Evolutionary conservation across 148 eudicot species (phyloP), one percentile per base, ranked within the genome.

Genomic region (Vaccinium vitisidaea): DNA sequence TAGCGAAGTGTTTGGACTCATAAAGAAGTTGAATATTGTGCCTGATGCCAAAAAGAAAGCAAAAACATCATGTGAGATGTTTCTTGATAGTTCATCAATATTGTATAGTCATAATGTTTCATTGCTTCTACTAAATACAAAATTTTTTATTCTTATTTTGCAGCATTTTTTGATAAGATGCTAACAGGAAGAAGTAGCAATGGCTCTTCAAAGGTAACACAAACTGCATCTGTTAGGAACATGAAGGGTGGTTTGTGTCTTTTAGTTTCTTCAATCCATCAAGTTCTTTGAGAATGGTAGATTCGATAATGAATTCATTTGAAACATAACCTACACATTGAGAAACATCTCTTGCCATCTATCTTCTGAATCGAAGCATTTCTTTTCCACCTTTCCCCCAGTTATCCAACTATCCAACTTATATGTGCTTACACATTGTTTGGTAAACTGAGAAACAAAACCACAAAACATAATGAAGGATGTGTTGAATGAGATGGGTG

Each of bases 1-100:
- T 25, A 91, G 92, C 80, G 94, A 93, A 91, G 96, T 93, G 58
- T 89, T 94, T 87, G 93, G 93, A 59, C 93, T 93, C 75, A 92
- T 95, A 87, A 95, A 92, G 90, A 93, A 97, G 93, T 84, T 95
- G n/a, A 97, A 95, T 86, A 84, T 83, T 48, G 84, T 73, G n/a
- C 88, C 94, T 70, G 93, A 92, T 55, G 75, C 92, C 19, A 93
- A 88, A 92, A 96, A 86, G 91, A 96, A 90, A 88, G 85, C 92
- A 77, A 95, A 93, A 86, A 65, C 90, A 82, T 81, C 93, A 88
- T 92, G 99, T 97, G 91, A 91, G 86, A 74, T 32, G 9, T 13
- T 77, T 78, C 27, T 50, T 1, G 65, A 23, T 82, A 25, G 81
- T 82, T 85, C 75, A 25, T 73, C 19, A 16, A n/a, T 84, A 76